Conservation (phyloP, 2,329 filamentous ascomycete genomes). For the Tolypocladium nubicola region DNA sequence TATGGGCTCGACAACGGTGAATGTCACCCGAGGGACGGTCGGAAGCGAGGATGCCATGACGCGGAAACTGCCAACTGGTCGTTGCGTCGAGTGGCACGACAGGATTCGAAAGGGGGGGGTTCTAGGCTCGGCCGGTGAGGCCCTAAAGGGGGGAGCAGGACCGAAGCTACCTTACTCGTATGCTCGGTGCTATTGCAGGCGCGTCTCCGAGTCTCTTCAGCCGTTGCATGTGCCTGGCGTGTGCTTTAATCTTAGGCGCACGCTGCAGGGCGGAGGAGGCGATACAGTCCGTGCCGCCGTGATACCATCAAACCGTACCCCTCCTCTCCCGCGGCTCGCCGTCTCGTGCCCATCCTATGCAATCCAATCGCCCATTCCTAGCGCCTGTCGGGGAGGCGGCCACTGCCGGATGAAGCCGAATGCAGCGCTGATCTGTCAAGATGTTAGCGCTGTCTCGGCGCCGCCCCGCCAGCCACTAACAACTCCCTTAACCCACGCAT, state of each 20-base stretch:
- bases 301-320: background rate
- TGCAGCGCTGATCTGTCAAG: background rate
- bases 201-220: constrained; percentile 2
- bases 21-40: constrained; percentile 51
- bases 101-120: background rate
- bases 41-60: constrained; percentile 53
- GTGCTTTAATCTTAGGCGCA: background rate
- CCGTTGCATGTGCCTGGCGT: constrained; percentile 4
- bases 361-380: background rate
- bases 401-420: background rate
- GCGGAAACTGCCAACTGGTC: background rate
- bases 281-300: background rate
- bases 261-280: background rate
- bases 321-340: background rate
- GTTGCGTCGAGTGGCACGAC: constrained; percentile 1
- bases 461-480: background rate
- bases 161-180: background rate
- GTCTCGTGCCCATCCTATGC: background rate
- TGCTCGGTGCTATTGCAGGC: background rate
- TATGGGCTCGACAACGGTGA: constrained; percentile 58
- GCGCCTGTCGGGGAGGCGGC: background rate
- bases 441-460: background rate
- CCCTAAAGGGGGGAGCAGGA: background rate
- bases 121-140: background rate
- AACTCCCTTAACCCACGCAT: constrained; percentile 3